Conservation (phyloP, 495 filamentous ascomycete genomes). For the Neurospora sp. region DNA sequence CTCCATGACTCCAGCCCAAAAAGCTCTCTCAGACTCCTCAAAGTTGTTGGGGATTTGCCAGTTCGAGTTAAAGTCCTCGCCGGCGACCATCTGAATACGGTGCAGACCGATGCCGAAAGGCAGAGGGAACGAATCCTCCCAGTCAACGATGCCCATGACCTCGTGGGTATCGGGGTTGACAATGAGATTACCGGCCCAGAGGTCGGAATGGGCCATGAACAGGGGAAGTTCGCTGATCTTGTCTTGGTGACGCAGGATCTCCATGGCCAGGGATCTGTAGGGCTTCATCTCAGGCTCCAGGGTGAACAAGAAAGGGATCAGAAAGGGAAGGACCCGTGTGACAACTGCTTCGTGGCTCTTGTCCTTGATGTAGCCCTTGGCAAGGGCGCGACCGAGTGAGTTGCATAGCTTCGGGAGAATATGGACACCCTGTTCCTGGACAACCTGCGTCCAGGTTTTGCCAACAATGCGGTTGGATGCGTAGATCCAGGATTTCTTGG, state of each 20-base stretch:
- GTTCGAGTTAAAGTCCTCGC: neutral
- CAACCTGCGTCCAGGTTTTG: neutral
- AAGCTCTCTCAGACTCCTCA: neutral
- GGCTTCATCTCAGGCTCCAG: neutral
- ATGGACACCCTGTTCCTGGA: neutral
- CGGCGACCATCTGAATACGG: constrained; percentile 7
- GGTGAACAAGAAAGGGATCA: neutral
- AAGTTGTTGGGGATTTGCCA: neutral
- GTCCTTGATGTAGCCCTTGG: neutral
- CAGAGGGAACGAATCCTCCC: constrained; percentile 19
- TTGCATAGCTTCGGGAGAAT: neutral
- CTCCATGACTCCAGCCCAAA: neutral
- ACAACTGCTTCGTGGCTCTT: neutral
- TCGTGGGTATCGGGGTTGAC: constrained; percentile 19
- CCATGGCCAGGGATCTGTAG: neutral
- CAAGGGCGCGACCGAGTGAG: neutral
- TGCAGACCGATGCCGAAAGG: constrained; percentile 26
- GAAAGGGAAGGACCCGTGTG: neutral
- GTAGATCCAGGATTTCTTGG: neutral
- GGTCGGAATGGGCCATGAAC: constrained; percentile 23
- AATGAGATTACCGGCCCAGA: constrained; percentile 23
- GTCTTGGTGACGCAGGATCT: neutral
- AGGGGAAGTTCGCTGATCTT: neutral
- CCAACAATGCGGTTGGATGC: neutral
- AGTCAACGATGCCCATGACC: constrained; percentile 28